Conservation (phyloP, 2,329 filamentous ascomycete genomes). For the Didymella exigua region DNA sequence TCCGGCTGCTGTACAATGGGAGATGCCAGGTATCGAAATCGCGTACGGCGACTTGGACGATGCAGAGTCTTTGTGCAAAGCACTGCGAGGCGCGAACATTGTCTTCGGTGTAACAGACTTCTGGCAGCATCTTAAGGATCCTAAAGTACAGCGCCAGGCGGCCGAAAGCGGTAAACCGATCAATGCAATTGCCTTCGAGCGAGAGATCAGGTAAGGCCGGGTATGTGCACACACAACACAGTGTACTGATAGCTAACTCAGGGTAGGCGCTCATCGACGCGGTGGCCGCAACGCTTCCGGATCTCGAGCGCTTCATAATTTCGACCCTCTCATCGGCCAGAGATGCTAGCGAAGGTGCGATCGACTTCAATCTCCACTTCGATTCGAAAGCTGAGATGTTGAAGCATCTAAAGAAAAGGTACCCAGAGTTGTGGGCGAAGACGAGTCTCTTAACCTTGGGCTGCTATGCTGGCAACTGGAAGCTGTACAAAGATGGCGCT, state of each 20-base stretch:
- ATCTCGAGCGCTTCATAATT: slow-evolving; percentile 53
- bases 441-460: slow-evolving; percentile 37
- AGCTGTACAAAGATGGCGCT: slow-evolving; percentile 4
- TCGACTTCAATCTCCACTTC: slow-evolving; percentile 48
- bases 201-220: slow-evolving; percentile 48
- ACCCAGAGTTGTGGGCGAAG: slow-evolving; percentile 33
- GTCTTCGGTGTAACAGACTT: slow-evolving; percentile 53
- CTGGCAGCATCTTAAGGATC: slow-evolving; percentile 36
- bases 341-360: slow-evolving; percentile 41
- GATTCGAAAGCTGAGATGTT: slow-evolving; percentile 51
- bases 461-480: slow-evolving; percentile 33
- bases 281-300: slow-evolving; percentile 40
- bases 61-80: slow-evolving; percentile 9
- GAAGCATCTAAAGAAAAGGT: slow-evolving; percentile 45
- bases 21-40: not conserved
- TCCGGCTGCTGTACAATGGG: not conserved
- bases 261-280: slow-evolving; percentile 39
- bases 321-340: slow-evolving; percentile 48
- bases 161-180: slow-evolving; percentile 13
- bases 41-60: not conserved
- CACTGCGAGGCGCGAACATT: slow-evolving; percentile 23
- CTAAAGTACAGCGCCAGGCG: slow-evolving; percentile 24
- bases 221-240: slow-evolving; percentile 13
- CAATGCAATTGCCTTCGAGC: slow-evolving; percentile 43
- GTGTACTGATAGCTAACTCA: slow-evolving; percentile 25